Conservation (phyloP, 306 rosid species). For the Psophocarpus tetragonolobus region DNA sequence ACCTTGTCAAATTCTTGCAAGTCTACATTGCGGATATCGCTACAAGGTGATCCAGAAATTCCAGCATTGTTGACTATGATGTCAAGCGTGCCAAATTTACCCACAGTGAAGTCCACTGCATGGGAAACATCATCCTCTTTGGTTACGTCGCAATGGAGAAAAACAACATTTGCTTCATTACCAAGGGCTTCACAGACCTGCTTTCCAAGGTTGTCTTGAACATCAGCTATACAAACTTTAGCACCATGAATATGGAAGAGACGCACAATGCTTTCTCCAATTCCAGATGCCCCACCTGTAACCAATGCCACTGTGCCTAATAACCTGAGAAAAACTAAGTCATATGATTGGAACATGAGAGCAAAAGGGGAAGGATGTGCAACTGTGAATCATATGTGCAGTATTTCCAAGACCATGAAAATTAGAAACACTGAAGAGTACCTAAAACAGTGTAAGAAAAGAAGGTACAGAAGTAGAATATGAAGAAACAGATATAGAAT, state of each 20-base stretch:
- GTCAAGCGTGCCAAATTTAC: slow-evolving; percentile 73
- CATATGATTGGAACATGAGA: not conserved
- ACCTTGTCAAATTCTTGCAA: slow-evolving; percentile 74
- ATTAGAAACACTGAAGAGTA: not conserved
- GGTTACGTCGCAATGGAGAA: slow-evolving; percentile 66
- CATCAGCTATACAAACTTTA: slow-evolving; percentile 72
- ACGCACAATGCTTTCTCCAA: slow-evolving; percentile 81
- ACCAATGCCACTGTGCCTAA: slow-evolving; percentile 85
- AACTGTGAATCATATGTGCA: too few relatives aligned
- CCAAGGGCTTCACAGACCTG: slow-evolving; percentile 55
- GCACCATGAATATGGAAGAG: slow-evolving; percentile 78
- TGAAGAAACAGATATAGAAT: not conserved
- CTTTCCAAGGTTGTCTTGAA: slow-evolving; percentile 69
- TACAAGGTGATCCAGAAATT: slow-evolving; percentile 62
- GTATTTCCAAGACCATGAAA: too few relatives aligned
- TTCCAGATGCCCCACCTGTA: slow-evolving; percentile 89
- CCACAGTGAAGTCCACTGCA: slow-evolving; percentile 58
- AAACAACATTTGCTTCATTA: slow-evolving; percentile 39
- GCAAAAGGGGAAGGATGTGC: not conserved
- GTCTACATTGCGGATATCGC: slow-evolving; percentile 65
- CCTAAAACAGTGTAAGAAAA: not conserved
- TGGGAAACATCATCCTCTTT: slow-evolving; percentile 58
- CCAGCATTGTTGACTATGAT: slow-evolving; percentile 92
- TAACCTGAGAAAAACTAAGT: slow-evolving; percentile 47
- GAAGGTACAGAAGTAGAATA: not conserved